Evolutionary conservation across 129 eudicot species (phyloP).

Genomic region (Arctium minus): DNA sequence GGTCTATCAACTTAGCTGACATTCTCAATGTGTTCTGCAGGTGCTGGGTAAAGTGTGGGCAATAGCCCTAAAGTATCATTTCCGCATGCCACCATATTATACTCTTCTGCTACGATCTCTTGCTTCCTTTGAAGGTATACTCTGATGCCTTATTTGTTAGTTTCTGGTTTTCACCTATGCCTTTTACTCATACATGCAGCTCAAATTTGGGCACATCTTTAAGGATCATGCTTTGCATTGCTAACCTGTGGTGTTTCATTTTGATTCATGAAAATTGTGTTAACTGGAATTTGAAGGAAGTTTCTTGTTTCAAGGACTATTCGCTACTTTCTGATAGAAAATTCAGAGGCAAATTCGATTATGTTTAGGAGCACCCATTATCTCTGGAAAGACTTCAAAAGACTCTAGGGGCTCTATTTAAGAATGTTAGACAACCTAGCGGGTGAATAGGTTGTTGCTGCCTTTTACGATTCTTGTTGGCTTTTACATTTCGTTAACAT

Average conservation of each 20-base stretch:
- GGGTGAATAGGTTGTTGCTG: no score
- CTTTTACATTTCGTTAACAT: no score
- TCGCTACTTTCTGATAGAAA: neutral
- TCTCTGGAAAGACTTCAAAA: neutral
- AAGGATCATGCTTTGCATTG: neutral
- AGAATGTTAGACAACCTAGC: neutral
- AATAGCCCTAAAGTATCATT: constrained; percentile 83
- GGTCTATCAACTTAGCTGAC: constrained; percentile 26
- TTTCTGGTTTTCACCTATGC: neutral
- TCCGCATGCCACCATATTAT: constrained; percentile 94
- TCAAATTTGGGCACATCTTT: neutral
- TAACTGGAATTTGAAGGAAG: neutral
- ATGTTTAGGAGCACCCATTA: neutral
- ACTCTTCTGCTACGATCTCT: constrained; percentile 82
- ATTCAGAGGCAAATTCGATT: neutral
- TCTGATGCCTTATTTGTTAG: neutral
- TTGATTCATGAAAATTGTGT: neutral
- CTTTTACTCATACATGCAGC: neutral
- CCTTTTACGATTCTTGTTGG: neutral
- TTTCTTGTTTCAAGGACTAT: neutral
- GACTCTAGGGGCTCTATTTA: neutral
- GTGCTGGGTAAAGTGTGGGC: constrained; percentile 85
- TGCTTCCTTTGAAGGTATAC: constrained; percentile 92
- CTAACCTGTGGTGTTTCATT: neutral
- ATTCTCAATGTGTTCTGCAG: constrained; percentile 38